A percentile compares a stretch with the other conserved stretches of the same genome.
phyloP scores from a whole-genome alignment of 2,329 filamentous ascomycete species.

The Chaetomium olivaceum region DNA sequence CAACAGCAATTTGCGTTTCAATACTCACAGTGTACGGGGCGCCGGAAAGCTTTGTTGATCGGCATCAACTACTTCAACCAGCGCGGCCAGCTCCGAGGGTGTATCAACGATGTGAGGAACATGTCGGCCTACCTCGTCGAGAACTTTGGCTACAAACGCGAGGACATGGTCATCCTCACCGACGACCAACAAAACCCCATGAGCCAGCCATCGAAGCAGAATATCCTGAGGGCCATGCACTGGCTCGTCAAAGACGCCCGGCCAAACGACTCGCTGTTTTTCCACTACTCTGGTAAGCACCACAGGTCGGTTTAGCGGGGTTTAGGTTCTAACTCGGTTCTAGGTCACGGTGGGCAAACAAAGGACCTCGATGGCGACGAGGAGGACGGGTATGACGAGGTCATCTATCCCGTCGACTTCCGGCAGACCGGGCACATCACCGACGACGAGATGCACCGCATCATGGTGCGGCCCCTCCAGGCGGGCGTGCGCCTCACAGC shows the following conservation, averaged over 20 bases:
- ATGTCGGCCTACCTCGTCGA: slow-evolving; percentile 90
- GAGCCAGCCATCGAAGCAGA: slow-evolving; percentile 94
- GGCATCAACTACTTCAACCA: slow-evolving; percentile 98
- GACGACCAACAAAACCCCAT: slow-evolving; percentile 97
- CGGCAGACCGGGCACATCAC: slow-evolving; percentile 77
- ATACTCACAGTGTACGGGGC: slow-evolving; percentile 88
- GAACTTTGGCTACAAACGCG: slow-evolving; percentile 87
- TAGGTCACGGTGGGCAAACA: slow-evolving; percentile 78
- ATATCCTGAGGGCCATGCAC: slow-evolving; percentile 94
- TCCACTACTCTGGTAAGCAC: slow-evolving; percentile 85
- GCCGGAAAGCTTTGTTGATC: slow-evolving; percentile 84
- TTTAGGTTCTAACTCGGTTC: not conserved
- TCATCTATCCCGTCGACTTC: slow-evolving; percentile 83
- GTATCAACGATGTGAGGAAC: slow-evolving; percentile 97
- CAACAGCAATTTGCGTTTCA: slow-evolving; percentile 84
- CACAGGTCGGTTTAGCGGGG: not conserved
- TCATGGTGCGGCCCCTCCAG: slow-evolving; percentile 63
- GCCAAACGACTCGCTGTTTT: slow-evolving; percentile 93
- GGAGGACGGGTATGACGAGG: slow-evolving; percentile 79
- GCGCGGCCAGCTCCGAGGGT: slow-evolving; percentile 84
- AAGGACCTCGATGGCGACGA: slow-evolving; percentile 78
- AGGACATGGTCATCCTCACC: slow-evolving; percentile 96
- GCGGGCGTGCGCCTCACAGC: slow-evolving; percentile 60
- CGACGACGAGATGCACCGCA: slow-evolving; percentile 78
- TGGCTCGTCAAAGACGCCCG: slow-evolving; percentile 94